Base-by-base conservation (phyloP, 306 rosid genomes). In the Astragalus membranaceus region DNA sequence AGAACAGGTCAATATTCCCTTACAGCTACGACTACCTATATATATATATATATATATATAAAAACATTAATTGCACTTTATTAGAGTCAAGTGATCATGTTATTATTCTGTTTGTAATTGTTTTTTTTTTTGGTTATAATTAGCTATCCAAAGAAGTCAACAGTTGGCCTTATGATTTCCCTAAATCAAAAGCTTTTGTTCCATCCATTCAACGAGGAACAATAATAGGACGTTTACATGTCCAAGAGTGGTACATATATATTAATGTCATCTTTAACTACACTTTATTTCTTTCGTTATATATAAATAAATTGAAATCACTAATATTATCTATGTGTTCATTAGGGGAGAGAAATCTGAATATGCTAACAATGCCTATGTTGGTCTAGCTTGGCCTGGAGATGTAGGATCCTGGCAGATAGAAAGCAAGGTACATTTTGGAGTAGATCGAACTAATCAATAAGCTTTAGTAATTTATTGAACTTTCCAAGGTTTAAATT, bases 301-400 rank as follows among this genome's bases (percentile, higher is more conserved):
- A 43, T 12, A 26, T 26, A 26, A 26, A 20, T 20, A 20, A 20
- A 26, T 26, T 26, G 43, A 0, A 0, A 1, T 7, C 15, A 26
- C 2, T 11, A 8, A 39, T 2, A 8, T 1, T 39, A 39, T 9
- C 8, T 9, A 39, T 39, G 8, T 39, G 3, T 39, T 8, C 58
- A 44, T 60, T 10, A 62, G 62, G 14, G 69, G 30, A 43, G 0
- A 8, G 15, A 46, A 2, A 55, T 10, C 7, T 41, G 53, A 8
- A 37, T 10, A 29, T 55, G 85, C 85, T 13, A 46, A 48, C 7
- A 64, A 46, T 74, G 98, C 96, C 7, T 76, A 83, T 58, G 67
- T 89, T 69, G 98, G 98, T 57, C 57, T 92, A 44, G 96, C 96
- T 43, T 69, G 78, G 17, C 89, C 92, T 2, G 96, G 98, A 65